phyloP scores from a whole-genome alignment of 805 yeast species.

The Ogataea salicorniae region DNA sequence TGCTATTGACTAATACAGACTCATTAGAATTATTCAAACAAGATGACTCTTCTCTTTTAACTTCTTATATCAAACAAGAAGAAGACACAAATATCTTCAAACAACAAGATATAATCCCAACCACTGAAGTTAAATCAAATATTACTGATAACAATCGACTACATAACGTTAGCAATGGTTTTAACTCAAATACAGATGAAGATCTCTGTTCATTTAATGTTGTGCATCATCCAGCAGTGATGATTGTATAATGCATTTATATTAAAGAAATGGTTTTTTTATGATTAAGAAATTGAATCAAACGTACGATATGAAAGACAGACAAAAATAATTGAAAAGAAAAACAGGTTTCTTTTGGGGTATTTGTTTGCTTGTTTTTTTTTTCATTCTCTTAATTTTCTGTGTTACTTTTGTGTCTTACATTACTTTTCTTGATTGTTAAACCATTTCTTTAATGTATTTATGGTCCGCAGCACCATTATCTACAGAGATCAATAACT shows the following conservation, averaged over 20 bases:
- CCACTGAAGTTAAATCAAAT: constrained; percentile 10
- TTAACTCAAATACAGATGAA: constrained; percentile 19
- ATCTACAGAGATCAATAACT: constrained; percentile 25
- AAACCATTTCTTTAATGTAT: constrained; percentile 1
- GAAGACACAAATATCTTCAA: constrained; percentile 2
- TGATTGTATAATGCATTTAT: constrained; percentile 20
- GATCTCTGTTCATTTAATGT: constrained; percentile 32
- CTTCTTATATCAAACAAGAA: constrained; percentile 14
- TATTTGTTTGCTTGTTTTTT: constrained; percentile 16
- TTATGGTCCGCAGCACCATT: constrained; percentile 38
- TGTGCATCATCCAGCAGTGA: constrained; percentile 39
- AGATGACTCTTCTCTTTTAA: constrained; percentile 12
- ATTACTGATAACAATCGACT: not conserved
- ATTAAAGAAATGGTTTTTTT: constrained; percentile 2
- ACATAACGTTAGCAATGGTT: constrained; percentile 4
- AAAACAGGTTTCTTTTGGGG: constrained; percentile 7
- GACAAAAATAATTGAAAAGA: too few species aligned
- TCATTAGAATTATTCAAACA: constrained; percentile 25
- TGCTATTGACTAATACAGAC: constrained; percentile 14
- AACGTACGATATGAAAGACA: not conserved
- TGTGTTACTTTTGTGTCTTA: constrained; percentile 1
- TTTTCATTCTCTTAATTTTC: not conserved
- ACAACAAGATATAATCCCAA: constrained; percentile 10
- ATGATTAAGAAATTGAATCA: not conserved
- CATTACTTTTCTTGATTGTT: not conserved